A percentile compares a stretch with the other conserved stretches of the same genome.
Conservation (phyloP, 2,329 filamentous ascomycete species). For the Chrysosporium queenslandicum region DNA sequence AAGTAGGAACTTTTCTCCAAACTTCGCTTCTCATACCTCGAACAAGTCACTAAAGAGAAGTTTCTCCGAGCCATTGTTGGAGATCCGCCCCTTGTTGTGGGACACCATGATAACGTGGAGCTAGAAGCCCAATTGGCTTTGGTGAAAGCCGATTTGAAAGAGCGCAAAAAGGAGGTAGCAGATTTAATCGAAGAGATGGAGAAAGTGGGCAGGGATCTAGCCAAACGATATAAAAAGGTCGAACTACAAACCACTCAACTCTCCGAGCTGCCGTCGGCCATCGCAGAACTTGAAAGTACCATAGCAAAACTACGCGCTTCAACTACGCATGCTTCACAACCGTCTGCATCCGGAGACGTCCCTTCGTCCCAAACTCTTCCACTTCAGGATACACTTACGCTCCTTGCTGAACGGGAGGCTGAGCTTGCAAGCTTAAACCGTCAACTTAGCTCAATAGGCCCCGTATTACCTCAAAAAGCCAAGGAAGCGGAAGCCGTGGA, state of each 20-base stretch:
- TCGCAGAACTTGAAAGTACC: constrained; percentile 42
- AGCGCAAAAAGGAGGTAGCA: constrained; percentile 68
- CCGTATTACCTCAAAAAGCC: constrained; percentile 34
- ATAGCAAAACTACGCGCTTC: constrained; percentile 44
- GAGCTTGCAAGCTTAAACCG: constrained; percentile 35
- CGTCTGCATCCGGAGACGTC: constrained; percentile 44
- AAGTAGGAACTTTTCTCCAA: constrained; percentile 78
- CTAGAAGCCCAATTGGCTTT: constrained; percentile 60
- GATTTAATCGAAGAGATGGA: constrained; percentile 65
- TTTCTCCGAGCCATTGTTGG: constrained; percentile 89
- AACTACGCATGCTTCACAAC: constrained; percentile 49
- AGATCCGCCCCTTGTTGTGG: constrained; percentile 77
- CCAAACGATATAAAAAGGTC: constrained; percentile 47
- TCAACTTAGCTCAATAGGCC: constrained; percentile 37
- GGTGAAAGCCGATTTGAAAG: constrained; percentile 65
- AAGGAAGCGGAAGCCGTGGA: constrained; percentile 39
- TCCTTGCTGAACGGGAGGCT: constrained; percentile 33
- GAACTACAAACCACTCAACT: constrained; percentile 45
- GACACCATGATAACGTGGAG: constrained; percentile 68
- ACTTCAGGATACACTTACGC: constrained; percentile 32
- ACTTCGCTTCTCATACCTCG: constrained; percentile 90
- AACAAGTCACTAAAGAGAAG: constrained; percentile 97
- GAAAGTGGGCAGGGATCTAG: constrained; percentile 54
- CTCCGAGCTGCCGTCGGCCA: constrained; percentile 43
- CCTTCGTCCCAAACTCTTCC: constrained; percentile 33